Base-by-base conservation (phyloP, 768 basidiomycete genomes). In the Clitopilus passeckerianus region DNA sequence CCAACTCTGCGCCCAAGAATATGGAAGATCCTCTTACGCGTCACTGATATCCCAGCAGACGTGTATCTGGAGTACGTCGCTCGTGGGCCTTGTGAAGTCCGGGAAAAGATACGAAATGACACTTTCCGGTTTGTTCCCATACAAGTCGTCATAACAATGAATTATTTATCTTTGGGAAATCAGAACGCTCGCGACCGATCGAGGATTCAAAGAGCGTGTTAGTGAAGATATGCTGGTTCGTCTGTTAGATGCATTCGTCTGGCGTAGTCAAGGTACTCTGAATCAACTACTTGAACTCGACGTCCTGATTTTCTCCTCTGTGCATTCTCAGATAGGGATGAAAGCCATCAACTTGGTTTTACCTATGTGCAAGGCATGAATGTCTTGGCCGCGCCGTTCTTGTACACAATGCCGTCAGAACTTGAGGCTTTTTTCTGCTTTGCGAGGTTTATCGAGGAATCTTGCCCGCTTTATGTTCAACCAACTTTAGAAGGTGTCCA, bases 321-420 rank as follows among this genome's bases (percentile, higher is more conserved):
- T 18, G 22, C 14, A 22, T 23, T 34, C 37, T 9, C 64, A 93
- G 91, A 93, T 66, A 79, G 86, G 63, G 87, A 89, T 72, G 90
- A 92, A 66, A 78, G 77, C 0, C 84, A 90, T n/a, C 86, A 86
- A 59, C 81, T 93, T 43, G 91, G 85, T 8, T 97, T 98, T 73
- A 94, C 92, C 30, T 99, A 98, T 67, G 95, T 99, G 8, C 96
- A 99, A 74, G 97, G 97, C 30, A 98, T 97, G 94, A 99, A 99
- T 70, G 97, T 98, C 53, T 86, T 99, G 34, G 94, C 95, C 20
- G 97, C 97, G 1, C 97, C 97, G 0, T 99, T 98, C 72, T 81
- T 99, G 27, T 99, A 97, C 69, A 93, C 91, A 10, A 91, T 98
- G 86, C 95, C 97, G 6, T 94, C 94, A 9, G 94, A 99, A 72